A percentile compares a stretch with the other conserved stretches of the same genome.
phyloP scores from a whole-genome alignment of 306 rosid species.

The cucumber (Cucumis sativus) region Cucumber_9930_V3 NC_026657.2:32021501-32022000 shows the following conservation, averaged over 20 bases:
- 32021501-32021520: not conserved
- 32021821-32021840: not conserved
- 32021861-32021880: not conserved
- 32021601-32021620: too few species aligned
- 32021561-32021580: not conserved
- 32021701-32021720: not conserved
- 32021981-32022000: not conserved
- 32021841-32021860: not conserved
- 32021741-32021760: not conserved
- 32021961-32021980: not conserved
- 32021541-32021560: not conserved
- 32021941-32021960: not conserved
- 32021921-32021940: not conserved
- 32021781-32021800: not conserved
- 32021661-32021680: not conserved
- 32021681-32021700: not conserved
- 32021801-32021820: not conserved
- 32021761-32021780: not conserved
- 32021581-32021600: not conserved
- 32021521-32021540: not conserved
- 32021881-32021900: not conserved
- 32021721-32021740: not conserved
- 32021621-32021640: not conserved
- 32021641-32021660: not conserved
- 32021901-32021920: not conserved